Conservation (phyloP, 495 filamentous ascomycete genomes). For the Tuber microsphaerosporum region DNA sequence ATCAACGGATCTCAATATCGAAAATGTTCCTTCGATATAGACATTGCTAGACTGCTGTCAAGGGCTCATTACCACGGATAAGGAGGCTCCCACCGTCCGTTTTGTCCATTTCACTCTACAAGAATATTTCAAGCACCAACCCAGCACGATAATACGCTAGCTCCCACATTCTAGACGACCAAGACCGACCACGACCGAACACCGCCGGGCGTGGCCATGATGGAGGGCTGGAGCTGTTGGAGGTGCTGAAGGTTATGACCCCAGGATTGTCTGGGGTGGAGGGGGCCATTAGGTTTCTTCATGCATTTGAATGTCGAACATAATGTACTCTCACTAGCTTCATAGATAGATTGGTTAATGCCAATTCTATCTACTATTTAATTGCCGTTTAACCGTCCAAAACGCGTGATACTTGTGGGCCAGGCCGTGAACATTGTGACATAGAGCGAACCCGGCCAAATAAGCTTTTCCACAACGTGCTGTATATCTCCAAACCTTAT, state of each 20-base stretch:
- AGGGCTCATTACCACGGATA: background rate
- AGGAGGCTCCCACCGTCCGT: background rate
- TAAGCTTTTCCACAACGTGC: background rate
- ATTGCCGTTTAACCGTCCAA: background rate
- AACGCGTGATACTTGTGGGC: background rate
- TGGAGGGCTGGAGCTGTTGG: background rate
- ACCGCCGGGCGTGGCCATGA: background rate
- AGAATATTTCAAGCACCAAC: background rate
- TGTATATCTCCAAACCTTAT: background rate
- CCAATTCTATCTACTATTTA: background rate
- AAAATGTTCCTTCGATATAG: background rate
- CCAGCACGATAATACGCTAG: background rate
- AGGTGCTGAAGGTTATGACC: background rate
- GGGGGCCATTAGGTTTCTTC: background rate
- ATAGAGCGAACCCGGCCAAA: background rate
- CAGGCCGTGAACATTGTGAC: background rate
- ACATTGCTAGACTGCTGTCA: background rate
- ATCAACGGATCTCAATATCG: constrained; percentile 1
- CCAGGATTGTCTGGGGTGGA: background rate
- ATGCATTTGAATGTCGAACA: background rate
- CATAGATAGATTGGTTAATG: background rate
- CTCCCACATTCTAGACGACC: background rate
- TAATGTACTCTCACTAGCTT: background rate
- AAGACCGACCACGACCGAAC: background rate
- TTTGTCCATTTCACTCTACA: background rate